These are phyloP conservation scores for Talaromyces sp. DNA, from an alignment of 2,329 filamentous ascomycete species.

Conservation along the genomic window DNA sequence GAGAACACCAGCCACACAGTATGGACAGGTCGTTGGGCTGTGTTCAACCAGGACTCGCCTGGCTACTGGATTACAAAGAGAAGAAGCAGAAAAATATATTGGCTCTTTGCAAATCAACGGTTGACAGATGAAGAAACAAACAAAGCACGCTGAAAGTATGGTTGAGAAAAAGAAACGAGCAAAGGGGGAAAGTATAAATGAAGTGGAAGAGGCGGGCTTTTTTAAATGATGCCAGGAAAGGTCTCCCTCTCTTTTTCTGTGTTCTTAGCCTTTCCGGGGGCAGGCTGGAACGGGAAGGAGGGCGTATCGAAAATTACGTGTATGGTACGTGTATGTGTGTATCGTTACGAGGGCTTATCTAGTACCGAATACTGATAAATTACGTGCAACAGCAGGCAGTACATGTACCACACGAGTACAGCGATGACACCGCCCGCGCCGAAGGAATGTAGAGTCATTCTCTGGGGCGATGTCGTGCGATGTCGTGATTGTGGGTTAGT, in stretches of 20 bases:
- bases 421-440: conserved; percentile 5
- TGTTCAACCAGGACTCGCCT: neutral
- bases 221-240: conserved; percentile 9
- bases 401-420: conserved; percentile 7
- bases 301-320: conserved; percentile 1
- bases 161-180: neutral
- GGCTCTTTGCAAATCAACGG: neutral
- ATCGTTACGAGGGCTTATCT: neutral
- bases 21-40: neutral
- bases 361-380: neutral
- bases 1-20: neutral
- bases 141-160: neutral
- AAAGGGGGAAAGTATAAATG: neutral
- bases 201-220: conserved; percentile 13
- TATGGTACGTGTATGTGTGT: neutral
- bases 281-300: conserved; percentile 5
- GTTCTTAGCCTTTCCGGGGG: neutral
- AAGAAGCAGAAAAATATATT: conserved; percentile 3
- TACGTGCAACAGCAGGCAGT: neutral
- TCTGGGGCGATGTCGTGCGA: conserved; percentile 20
- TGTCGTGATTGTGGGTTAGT: conserved; percentile 21
- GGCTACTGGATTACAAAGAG: neutral
- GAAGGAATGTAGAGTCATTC: conserved; percentile 8
- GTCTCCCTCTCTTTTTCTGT: neutral
- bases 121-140: conserved; percentile 3